These are phyloP conservation scores for Gossypium mustelinum DNA, from an alignment of 345 rosid genomes.

Conservation along the genomic window DNA sequence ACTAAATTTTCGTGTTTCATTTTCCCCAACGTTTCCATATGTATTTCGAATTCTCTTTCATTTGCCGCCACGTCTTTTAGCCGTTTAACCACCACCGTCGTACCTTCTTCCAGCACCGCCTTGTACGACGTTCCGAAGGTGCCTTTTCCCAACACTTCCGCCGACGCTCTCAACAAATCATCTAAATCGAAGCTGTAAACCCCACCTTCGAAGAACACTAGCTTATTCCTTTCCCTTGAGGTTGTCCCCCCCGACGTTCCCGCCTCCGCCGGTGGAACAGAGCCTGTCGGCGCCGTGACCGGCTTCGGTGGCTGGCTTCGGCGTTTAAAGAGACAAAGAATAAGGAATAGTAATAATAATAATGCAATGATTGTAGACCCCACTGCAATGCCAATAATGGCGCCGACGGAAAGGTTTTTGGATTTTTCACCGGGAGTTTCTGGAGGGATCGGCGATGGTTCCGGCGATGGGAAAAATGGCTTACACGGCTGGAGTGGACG, in stretches of 20 bases:
- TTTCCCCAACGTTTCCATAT: slow-evolving; percentile 72
- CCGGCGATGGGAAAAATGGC: slow-evolving; percentile 68
- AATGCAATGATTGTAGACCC: slow-evolving; percentile 38
- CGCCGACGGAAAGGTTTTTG: slow-evolving; percentile 50
- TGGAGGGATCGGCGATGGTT: slow-evolving; percentile 38
- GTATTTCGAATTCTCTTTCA: slow-evolving; percentile 74
- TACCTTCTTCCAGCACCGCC: slow-evolving; percentile 93
- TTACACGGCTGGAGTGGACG: slow-evolving; percentile 62
- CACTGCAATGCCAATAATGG: slow-evolving; percentile 59
- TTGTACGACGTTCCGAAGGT: slow-evolving; percentile 94
- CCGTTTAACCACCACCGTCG: slow-evolving; percentile 89
- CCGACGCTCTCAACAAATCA: slow-evolving; percentile 90
- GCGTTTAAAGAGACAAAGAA: slow-evolving; percentile 47
- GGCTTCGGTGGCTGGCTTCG: slow-evolving; percentile 34
- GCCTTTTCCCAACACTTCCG: slow-evolving; percentile 93
- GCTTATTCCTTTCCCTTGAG: slow-evolving; percentile 75
- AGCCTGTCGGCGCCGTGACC: slow-evolving; percentile 18
- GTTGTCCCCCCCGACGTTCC: slow-evolving; percentile 70
- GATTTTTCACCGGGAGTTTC: slow-evolving; percentile 33
- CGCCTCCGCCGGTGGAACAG: slow-evolving; percentile 32
- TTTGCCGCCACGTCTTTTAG: slow-evolving; percentile 71
- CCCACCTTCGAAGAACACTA: slow-evolving; percentile 86
- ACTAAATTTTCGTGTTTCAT: slow-evolving; percentile 72
- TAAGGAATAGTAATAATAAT: slow-evolving; percentile 42
- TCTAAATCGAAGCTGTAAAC: slow-evolving; percentile 82